phyloP scores from a whole-genome alignment of 2,329 filamentous ascomycete genomes.

The Fusarium odoratissimum region DNA sequence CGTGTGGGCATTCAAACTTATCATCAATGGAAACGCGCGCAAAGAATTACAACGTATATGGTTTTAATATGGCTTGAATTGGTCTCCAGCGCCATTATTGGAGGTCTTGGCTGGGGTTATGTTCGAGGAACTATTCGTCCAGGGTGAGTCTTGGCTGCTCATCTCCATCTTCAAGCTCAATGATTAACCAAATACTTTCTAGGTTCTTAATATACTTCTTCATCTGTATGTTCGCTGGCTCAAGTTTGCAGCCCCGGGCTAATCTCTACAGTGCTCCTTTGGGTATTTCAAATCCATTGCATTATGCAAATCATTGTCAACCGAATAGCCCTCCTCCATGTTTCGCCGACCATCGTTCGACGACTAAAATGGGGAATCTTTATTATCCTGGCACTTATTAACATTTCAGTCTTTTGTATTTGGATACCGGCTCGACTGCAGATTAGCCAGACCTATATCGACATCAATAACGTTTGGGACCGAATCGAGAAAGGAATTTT shows the following conservation, averaged over 20 bases:
- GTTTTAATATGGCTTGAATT: conserved; percentile 56
- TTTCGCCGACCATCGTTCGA: conserved; percentile 50
- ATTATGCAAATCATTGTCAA: conserved; percentile 66
- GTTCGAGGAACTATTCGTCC: conserved; percentile 48
- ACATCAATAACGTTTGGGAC: conserved; percentile 61
- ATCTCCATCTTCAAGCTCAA: neutral
- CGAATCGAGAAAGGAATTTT: conserved; percentile 61
- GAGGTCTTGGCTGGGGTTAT: conserved; percentile 52
- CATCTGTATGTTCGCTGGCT: conserved; percentile 25
- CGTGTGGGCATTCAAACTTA: conserved; percentile 52
- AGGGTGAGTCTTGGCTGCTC: conserved; percentile 25
- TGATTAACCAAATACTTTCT: conserved; percentile 16
- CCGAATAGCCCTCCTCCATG: conserved; percentile 59
- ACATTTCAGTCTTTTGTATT: conserved; percentile 61
- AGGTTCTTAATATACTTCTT: conserved; percentile 47
- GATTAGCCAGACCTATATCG: conserved; percentile 52
- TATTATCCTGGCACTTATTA: conserved; percentile 56
- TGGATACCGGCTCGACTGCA: conserved; percentile 62
- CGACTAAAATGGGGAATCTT: conserved; percentile 59
- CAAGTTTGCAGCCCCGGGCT: conserved; percentile 2
- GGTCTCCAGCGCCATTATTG: conserved; percentile 49
- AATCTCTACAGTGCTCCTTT: conserved; percentile 45
- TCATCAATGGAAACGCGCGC: conserved; percentile 47
- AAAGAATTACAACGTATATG: conserved; percentile 52
- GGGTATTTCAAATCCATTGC: conserved; percentile 54